Percentiles rank a stretch among this genome's conserved stretches.
Evolutionary conservation across 1,139 yeast genomes (phyloP).

Genomic region (Casaregolazyma lundiana): DNA sequence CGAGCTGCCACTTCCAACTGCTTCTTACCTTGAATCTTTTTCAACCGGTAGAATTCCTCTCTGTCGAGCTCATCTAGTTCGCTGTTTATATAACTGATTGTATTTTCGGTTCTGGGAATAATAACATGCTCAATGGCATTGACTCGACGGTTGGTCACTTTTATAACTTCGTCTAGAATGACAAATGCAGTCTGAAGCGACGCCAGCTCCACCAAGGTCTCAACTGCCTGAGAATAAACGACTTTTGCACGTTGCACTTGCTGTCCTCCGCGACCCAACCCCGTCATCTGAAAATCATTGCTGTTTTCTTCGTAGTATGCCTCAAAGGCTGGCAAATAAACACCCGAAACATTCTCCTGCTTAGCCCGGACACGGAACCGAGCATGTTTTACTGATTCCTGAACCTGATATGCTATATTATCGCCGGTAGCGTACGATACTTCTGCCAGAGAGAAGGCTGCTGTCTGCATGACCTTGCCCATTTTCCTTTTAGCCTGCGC

Average conservation of each 20-base stretch:
- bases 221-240: slow-evolving; percentile 92
- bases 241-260: slow-evolving; percentile 93
- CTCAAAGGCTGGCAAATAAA: slow-evolving; percentile 87
- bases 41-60: slow-evolving; percentile 94
- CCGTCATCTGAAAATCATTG: slow-evolving; percentile 93
- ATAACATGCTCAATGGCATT: slow-evolving; percentile 98
- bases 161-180: slow-evolving; percentile 93
- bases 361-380: slow-evolving; percentile 86
- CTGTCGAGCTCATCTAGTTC: slow-evolving; percentile 97
- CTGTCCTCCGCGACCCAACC: slow-evolving; percentile 97
- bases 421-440: slow-evolving; percentile 97
- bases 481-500: slow-evolving; percentile 76
- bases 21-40: slow-evolving; percentile 95
- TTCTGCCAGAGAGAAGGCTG: slow-evolving; percentile 95
- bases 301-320: slow-evolving; percentile 75
- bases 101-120: slow-evolving; percentile 95
- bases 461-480: slow-evolving; percentile 98
- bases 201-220: slow-evolving; percentile 91
- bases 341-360: slow-evolving; percentile 97
- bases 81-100: slow-evolving; percentile 85
- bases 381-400: slow-evolving; percentile 83
- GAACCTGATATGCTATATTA: slow-evolving; percentile 90
- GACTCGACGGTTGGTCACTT: slow-evolving; percentile 96
- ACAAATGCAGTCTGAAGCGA: slow-evolving; percentile 89
- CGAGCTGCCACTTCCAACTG: slow-evolving; percentile 67